Evolutionary conservation across 75 land plant genomes (phyloP).

Genomic region (Pinus albicaulis): DNA sequence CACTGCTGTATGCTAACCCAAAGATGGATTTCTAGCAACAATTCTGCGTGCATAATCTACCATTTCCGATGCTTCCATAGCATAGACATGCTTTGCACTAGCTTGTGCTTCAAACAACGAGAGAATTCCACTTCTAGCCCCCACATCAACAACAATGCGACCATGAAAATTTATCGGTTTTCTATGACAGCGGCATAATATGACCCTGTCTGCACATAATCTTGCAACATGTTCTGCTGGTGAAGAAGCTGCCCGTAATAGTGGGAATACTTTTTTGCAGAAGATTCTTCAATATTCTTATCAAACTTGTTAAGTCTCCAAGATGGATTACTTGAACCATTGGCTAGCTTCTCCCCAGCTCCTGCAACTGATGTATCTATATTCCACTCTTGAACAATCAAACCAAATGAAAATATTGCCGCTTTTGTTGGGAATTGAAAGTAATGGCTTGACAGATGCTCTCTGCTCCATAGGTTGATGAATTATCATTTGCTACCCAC

Average conservation of each 20-base stretch:
- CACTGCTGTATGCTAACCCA: too few species aligned
- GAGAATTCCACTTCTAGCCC: conserved; percentile 94
- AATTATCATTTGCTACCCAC: too few species aligned
- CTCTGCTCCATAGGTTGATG: too few species aligned
- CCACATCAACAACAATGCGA: conserved; percentile 96
- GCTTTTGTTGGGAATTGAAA: too few species aligned
- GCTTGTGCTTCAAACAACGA: conserved; percentile 98
- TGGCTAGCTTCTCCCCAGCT: conserved; percentile 25
- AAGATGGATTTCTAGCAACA: too few species aligned
- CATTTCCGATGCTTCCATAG: too few species aligned
- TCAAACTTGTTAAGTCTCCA: conserved; percentile 66
- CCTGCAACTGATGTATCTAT: too few species aligned
- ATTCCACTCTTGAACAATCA: too few species aligned
- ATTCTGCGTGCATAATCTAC: too few species aligned
- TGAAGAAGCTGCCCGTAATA: conserved; percentile 95
- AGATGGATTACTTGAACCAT: conserved; percentile 28
- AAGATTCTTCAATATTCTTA: conserved; percentile 83
- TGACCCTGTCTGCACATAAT: conserved; percentile 96
- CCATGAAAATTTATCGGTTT: conserved; percentile 76
- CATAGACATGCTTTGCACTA: background rate
- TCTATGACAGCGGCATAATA: conserved; percentile 93
- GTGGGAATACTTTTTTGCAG: conserved; percentile 97
- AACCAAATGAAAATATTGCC: too few species aligned
- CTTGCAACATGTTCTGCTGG: conserved; percentile 97
- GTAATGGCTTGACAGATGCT: too few species aligned